phyloP scores from a whole-genome alignment of 2,329 filamentous ascomycete genomes.

The Fusarium lyarnte region DNA sequence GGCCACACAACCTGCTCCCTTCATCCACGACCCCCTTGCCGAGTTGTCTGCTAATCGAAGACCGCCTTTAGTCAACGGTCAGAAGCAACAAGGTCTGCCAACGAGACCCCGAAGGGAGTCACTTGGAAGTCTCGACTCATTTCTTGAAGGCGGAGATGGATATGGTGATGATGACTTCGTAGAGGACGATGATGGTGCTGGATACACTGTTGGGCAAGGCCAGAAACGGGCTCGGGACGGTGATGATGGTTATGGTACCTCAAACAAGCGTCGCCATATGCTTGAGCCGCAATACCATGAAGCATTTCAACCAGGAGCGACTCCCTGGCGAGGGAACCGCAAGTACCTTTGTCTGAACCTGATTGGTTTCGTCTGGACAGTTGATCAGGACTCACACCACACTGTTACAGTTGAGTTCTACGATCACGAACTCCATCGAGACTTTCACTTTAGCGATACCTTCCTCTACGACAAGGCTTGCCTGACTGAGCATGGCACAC shows the following conservation, averaged over 20 bases:
- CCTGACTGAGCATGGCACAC: slow-evolving; percentile 81
- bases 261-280: slow-evolving; percentile 61
- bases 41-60: slow-evolving; percentile 75
- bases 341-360: slow-evolving; percentile 94
- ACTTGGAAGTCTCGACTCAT: slow-evolving; percentile 81
- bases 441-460: slow-evolving; percentile 98
- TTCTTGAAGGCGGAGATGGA: slow-evolving; percentile 69
- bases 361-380: slow-evolving; percentile 95
- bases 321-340: slow-evolving; percentile 93
- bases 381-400: slow-evolving; percentile 91
- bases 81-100: slow-evolving; percentile 58
- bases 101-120: slow-evolving; percentile 69
- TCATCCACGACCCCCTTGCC: slow-evolving; percentile 81
- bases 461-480: slow-evolving; percentile 97
- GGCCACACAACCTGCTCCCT: slow-evolving; percentile 78
- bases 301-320: slow-evolving; percentile 92
- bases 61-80: slow-evolving; percentile 63
- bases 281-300: slow-evolving; percentile 76
- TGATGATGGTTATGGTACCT: slow-evolving; percentile 60
- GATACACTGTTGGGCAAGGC: slow-evolving; percentile 72
- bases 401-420: slow-evolving; percentile 98
- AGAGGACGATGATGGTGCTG: slow-evolving; percentile 92
- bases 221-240: slow-evolving; percentile 62
- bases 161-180: slow-evolving; percentile 81
- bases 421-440: slow-evolving; percentile 88